Percentiles rank a stretch among this genome's conserved stretches.
Evolutionary conservation across 192 early-diverging fungal genomes (phyloP).

Genomic region (Coemansia sp.): DNA sequence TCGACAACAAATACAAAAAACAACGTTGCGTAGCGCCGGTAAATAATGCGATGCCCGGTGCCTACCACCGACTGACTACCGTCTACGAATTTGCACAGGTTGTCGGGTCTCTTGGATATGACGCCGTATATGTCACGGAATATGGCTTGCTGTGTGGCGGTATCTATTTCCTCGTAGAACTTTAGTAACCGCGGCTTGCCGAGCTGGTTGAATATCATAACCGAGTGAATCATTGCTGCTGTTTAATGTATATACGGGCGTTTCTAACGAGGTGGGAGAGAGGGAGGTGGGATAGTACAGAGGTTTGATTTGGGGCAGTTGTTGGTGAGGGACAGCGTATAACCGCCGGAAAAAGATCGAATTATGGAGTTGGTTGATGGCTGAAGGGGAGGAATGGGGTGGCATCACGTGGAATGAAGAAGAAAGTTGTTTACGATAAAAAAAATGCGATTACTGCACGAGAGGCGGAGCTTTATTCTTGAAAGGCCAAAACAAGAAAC

Average conservation of each 20-base stretch:
- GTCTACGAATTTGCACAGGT: conserved; percentile 89
- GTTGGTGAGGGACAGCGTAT: not conserved
- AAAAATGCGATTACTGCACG: not conserved
- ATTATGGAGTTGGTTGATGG: too few relatives aligned
- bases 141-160: conserved; percentile 78
- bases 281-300: conserved; percentile 42
- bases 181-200: conserved; percentile 93
- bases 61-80: conserved; percentile 79
- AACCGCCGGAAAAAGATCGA: not conserved
- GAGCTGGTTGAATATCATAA: conserved; percentile 98
- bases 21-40: conserved; percentile 95
- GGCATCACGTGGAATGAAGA: conserved; percentile 1
- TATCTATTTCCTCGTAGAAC: conserved; percentile 91
- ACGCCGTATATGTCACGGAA: conserved; percentile 86
- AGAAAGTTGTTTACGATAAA: conserved; percentile 6
- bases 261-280: conserved; percentile 15
- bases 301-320: not conserved
- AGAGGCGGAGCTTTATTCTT: not conserved
- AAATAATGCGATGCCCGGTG: conserved; percentile 87
- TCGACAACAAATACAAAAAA: conserved; percentile 99
- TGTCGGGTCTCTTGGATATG: conserved; percentile 83
- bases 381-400: not conserved
- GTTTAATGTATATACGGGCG: not conserved
- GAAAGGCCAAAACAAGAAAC: too few relatives aligned
- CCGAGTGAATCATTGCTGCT: conserved; percentile 87